Percentiles rank a stretch among this genome's conserved stretches.
phyloP scores from a whole-genome alignment of 2,329 filamentous ascomycete genomes.

The Exophiala oligosperma region DNA sequence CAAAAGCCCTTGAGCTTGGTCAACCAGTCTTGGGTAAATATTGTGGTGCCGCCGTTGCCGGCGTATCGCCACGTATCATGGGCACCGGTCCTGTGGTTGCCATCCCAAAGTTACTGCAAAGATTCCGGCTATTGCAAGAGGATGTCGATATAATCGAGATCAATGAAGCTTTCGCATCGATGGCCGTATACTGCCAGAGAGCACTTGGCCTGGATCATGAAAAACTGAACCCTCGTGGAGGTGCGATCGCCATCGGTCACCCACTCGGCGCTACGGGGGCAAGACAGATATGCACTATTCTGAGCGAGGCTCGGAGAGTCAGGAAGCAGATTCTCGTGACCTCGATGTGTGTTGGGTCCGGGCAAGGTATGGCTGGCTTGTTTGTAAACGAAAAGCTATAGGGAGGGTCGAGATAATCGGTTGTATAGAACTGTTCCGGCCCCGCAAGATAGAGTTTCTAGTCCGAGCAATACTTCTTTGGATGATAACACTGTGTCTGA shows the following conservation, averaged over 20 bases:
- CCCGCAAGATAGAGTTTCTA: too few relatives aligned
- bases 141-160: slow-evolving; percentile 90
- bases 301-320: slow-evolving; percentile 81
- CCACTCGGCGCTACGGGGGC: slow-evolving; percentile 89
- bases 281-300: slow-evolving; percentile 81
- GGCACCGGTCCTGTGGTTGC: slow-evolving; percentile 54
- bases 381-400: too few relatives aligned
- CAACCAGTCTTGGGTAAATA: slow-evolving; percentile 94
- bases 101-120: slow-evolving; percentile 75
- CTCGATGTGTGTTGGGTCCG: slow-evolving; percentile 80
- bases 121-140: slow-evolving; percentile 72
- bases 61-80: slow-evolving; percentile 91
- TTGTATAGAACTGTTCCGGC: too few relatives aligned
- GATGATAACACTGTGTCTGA: too few relatives aligned
- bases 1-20: slow-evolving; percentile 77
- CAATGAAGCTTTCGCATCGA: slow-evolving; percentile 85
- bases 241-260: slow-evolving; percentile 71
- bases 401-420: too few relatives aligned
- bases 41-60: slow-evolving; percentile 83
- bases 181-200: neutral
- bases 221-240: neutral
- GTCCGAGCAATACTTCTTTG: too few relatives aligned
- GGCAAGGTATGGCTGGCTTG: too few relatives aligned
- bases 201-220: neutral
- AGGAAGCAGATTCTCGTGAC: slow-evolving; percentile 80